Base-by-base conservation (phyloP, 371 early-diverging fungal species). In the Lichtheimia ornata region DNA sequence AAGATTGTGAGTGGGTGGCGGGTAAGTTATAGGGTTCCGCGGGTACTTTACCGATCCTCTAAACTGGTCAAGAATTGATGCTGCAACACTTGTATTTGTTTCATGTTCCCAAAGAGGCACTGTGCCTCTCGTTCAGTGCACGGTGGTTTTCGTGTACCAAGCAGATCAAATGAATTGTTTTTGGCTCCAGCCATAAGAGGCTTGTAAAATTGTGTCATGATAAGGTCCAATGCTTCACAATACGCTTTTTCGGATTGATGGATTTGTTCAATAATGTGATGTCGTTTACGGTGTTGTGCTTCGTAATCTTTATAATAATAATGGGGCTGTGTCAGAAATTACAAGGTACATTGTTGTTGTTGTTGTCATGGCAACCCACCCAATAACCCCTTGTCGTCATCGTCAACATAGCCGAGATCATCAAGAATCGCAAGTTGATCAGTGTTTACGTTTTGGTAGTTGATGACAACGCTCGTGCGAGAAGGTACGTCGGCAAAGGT, bases 41-140 rank as follows among this genome's bases (percentile, higher is more conserved):
- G 35, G 28, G 35, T 35, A 35, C 35, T 11, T 35, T 35, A 35
- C 35, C 35, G 35, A 35, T 35, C 35, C 35, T 35, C 35, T 35
- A 35, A 35, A 35, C 35, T 35, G 35, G 35, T 35, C 9, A 35
- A 35, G 35, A 35, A 35, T 35, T 35, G 35, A 11, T 35, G 35
- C 11, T 35, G 35, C 11, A 35, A 11, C 6, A 9, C 35, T 35
- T 35, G 35, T 35, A 35, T 35, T 35, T 35, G 35, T 35, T 35
- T 71, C 62, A 74, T 66, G 24, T 79, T 79, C 17, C 74, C 73
- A 66, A 79, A 79, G 4, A 79, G 56, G 69, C 74, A 72, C 6
- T 62, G 64, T 44, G 72, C 66, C 53, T 76, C 76, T 13, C 71
- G 62, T 40, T 79, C 73, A 15, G 80, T 79, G 49, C 80, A 79